A percentile compares a stretch with the other conserved stretches of the same genome.
phyloP scores from a whole-genome alignment of 805 yeast genomes.

The Wickerhamiella shivajii region DNA sequence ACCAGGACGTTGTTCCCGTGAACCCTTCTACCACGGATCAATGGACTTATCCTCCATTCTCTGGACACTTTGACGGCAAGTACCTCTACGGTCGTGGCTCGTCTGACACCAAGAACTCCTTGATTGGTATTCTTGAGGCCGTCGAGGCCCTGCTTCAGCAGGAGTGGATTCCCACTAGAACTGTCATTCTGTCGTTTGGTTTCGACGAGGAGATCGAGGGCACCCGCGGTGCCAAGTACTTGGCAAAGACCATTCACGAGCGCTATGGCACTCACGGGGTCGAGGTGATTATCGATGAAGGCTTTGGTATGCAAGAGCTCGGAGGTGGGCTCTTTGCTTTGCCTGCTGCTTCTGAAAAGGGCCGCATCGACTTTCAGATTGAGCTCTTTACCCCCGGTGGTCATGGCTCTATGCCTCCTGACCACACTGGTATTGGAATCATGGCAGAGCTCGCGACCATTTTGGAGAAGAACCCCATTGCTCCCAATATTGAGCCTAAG shows the following conservation, averaged over 20 bases:
- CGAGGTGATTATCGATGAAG: conserved; percentile 58
- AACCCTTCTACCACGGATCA: conserved; percentile 36
- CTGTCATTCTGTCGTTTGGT: conserved; percentile 56
- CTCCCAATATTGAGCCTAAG: conserved; percentile 32
- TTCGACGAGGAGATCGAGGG: conserved; percentile 74
- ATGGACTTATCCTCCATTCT: conserved; percentile 60
- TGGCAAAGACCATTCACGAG: conserved; percentile 35
- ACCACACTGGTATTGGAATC: conserved; percentile 69
- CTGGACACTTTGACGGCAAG: conserved; percentile 53
- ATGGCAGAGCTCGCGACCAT: conserved; percentile 42
- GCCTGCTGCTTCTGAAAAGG: conserved; percentile 51
- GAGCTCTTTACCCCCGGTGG: conserved; percentile 59
- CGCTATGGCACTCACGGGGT: conserved; percentile 49
- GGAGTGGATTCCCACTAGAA: conserved; percentile 45
- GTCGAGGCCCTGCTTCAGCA: conserved; percentile 39
- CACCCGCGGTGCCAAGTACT: conserved; percentile 38
- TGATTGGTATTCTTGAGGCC: conserved; percentile 55
- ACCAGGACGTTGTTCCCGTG: conserved; percentile 74
- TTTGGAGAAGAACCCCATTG: conserved; percentile 46
- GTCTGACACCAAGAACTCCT: conserved; percentile 58
- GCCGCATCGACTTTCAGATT: conserved; percentile 36
- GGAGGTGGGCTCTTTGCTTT: conserved; percentile 39
- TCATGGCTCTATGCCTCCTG: conserved; percentile 71
- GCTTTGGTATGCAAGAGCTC: conserved; percentile 32
- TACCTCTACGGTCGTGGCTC: conserved; percentile 66